A percentile compares a stretch with the other conserved stretches of the same genome.
phyloP scores from a whole-genome alignment of 345 rosid genomes.

The Zanthoxylum bungeanum region DNA sequence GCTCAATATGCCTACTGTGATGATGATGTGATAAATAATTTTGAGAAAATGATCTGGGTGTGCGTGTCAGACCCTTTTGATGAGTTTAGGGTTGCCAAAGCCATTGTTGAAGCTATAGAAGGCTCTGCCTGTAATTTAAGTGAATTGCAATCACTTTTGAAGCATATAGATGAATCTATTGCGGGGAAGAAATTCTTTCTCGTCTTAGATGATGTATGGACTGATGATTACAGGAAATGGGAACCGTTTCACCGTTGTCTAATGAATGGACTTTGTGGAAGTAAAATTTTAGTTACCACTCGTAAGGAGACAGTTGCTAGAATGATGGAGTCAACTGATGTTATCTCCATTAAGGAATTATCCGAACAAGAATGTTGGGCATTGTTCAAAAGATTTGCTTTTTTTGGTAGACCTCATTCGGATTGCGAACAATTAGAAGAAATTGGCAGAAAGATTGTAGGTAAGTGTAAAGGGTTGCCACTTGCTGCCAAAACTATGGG shows the following conservation, averaged over 20 bases:
- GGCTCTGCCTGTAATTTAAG: background rate
- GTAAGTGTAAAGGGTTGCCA: background rate
- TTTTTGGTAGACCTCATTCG: background rate
- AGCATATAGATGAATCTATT: background rate
- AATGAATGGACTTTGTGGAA: background rate
- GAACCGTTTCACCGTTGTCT: background rate
- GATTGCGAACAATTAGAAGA: background rate
- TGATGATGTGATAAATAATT: background rate
- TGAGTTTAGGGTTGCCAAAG: background rate
- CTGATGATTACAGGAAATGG: background rate
- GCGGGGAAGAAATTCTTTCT: background rate
- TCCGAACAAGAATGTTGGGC: background rate
- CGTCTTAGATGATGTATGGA: background rate
- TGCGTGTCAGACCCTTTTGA: slow-evolving; percentile 4
- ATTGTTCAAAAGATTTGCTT: background rate
- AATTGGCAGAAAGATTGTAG: background rate
- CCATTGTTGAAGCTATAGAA: background rate
- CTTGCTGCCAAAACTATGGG: background rate
- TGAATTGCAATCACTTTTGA: background rate
- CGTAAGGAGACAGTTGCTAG: background rate
- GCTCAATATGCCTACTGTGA: background rate
- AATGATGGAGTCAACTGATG: background rate
- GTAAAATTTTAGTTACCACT: background rate
- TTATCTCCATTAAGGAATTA: background rate
- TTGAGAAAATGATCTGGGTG: background rate